A percentile compares a stretch with the other conserved stretches of the same genome.
These are phyloP conservation scores for Leccinum subtestaceum DNA, from an alignment of 768 basidiomycete genomes.

Conservation along the genomic window DNA sequence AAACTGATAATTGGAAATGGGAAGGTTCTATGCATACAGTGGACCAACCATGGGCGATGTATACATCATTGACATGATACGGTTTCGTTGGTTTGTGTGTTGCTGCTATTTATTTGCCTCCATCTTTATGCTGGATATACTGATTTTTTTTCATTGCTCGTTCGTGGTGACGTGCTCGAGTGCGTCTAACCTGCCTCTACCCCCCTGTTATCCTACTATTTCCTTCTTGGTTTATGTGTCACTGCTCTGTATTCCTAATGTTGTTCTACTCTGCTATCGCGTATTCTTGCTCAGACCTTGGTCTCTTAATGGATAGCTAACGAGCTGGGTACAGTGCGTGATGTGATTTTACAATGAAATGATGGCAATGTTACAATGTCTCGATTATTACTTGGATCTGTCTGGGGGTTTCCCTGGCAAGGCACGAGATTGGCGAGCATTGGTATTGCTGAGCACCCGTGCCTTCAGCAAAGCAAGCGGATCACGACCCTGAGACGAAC, in stretches of 20 bases:
- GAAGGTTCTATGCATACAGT: conserved; percentile 61
- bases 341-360: conserved; percentile 12
- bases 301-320: conserved; percentile 32
- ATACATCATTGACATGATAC: conserved; percentile 31
- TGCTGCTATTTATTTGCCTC: conserved; percentile 40
- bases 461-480: conserved; percentile 47
- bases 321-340: conserved; percentile 11
- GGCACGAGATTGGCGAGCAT: conserved; percentile 42
- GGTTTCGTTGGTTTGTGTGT: conserved; percentile 28
- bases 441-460: conserved; percentile 59
- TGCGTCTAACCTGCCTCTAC: conserved; percentile 27
- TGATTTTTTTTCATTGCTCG: conserved; percentile 21
- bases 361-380: conserved; percentile 1
- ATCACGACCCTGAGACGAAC: conserved; percentile 26
- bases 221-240: conserved; percentile 42
- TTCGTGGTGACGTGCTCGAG: conserved; percentile 33
- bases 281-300: conserved; percentile 36
- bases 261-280: conserved; percentile 62
- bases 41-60: conserved; percentile 76
- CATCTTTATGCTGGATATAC: conserved; percentile 44
- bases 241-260: conserved; percentile 54
- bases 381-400: conserved; percentile 15
- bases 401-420: conserved; percentile 23
- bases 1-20: conserved; percentile 62
- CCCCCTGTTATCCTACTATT: conserved; percentile 37